A percentile compares a stretch with the other conserved stretches of the same genome.
These are phyloP conservation scores for Fusarium vanettenii DNA, from an alignment of 2,329 filamentous ascomycete genomes.

Conservation along the genomic window DNA sequence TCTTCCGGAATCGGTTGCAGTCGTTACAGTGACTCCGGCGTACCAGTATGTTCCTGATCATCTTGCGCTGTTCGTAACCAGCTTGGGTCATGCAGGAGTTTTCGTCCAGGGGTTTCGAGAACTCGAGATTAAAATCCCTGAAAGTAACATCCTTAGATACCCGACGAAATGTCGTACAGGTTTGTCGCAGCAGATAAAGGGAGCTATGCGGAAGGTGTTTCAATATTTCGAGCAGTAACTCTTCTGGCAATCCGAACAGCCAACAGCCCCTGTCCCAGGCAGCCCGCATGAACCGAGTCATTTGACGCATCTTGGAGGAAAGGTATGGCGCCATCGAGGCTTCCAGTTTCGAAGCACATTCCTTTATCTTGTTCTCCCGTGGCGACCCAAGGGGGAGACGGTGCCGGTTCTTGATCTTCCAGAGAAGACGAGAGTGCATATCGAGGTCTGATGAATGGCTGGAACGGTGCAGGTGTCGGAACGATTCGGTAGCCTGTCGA, in stretches of 20 bases:
- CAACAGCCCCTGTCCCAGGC: neutral
- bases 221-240: slow-evolving; percentile 15
- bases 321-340: neutral
- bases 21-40: neutral
- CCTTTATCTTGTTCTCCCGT: neutral
- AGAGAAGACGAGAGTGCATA: neutral
- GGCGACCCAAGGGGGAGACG: neutral
- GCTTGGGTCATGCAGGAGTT: slow-evolving; percentile 3
- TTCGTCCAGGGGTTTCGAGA: neutral
- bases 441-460: neutral
- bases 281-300: neutral
- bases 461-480: neutral
- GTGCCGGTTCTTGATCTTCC: neutral
- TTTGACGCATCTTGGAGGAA: neutral
- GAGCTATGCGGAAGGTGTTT: neutral
- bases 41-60: neutral
- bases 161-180: neutral
- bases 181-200: slow-evolving; percentile 10
- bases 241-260: neutral
- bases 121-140: slow-evolving; percentile 5
- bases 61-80: neutral
- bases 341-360: neutral
- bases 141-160: neutral
- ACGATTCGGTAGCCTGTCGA: neutral
- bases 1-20: neutral